phyloP scores from a whole-genome alignment of 208 protist species.

The Leishmania braziliensis region DNA sequence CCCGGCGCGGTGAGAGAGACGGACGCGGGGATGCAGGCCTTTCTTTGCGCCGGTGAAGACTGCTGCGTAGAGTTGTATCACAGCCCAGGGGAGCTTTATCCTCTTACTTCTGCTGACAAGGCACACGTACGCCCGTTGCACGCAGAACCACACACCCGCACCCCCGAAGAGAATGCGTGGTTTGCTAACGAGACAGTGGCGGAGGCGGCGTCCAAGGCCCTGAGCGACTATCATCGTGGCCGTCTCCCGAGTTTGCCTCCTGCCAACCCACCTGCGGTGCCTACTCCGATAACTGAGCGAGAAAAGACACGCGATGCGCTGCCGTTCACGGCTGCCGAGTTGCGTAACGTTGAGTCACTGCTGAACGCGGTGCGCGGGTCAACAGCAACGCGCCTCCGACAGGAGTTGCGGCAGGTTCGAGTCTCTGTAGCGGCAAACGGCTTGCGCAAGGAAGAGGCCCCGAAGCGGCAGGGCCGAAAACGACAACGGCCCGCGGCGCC shows the following conservation, averaged over 20 bases:
- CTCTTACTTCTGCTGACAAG: constrained; percentile 33
- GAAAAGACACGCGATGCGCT: neutral
- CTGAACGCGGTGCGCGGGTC: constrained; percentile 42
- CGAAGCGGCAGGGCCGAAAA: constrained; percentile 32
- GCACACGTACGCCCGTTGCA: constrained; percentile 53
- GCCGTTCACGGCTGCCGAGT: constrained; percentile 44
- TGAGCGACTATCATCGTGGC: constrained; percentile 16
- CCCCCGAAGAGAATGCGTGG: constrained; percentile 43
- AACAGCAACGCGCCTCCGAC: constrained; percentile 39
- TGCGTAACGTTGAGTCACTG: constrained; percentile 61
- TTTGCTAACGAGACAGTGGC: constrained; percentile 33
- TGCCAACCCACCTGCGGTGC: neutral
- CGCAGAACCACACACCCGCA: constrained; percentile 21
- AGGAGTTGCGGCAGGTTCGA: constrained; percentile 31
- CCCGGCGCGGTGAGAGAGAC: constrained; percentile 49
- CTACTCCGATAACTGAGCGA: neutral
- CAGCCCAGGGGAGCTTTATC: constrained; percentile 63
- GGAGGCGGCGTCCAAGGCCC: constrained; percentile 25
- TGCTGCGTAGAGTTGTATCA: constrained; percentile 84
- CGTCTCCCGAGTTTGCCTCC: neutral
- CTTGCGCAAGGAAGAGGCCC: constrained; percentile 12
- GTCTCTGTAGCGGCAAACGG: constrained; percentile 26
- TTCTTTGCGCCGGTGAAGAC: constrained; percentile 45
- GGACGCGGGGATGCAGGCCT: constrained; percentile 28
- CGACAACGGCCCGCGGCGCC: constrained; percentile 14